These are phyloP conservation scores for Septoria petroselini DNA, from an alignment of 2,329 filamentous ascomycete species.

Conservation along the genomic window DNA sequence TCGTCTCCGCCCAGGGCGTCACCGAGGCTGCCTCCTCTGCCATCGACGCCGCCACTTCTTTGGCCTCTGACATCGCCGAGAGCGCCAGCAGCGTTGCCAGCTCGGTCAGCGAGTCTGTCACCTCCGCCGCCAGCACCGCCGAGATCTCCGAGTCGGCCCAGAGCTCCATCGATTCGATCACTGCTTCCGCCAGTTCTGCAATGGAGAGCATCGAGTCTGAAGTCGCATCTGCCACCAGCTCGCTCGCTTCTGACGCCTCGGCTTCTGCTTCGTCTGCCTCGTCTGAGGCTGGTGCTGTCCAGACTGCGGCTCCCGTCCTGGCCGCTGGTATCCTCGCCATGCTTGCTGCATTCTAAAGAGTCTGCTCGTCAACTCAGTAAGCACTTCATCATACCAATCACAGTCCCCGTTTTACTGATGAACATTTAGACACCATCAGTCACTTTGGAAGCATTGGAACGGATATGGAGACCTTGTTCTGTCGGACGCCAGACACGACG, in stretches of 20 bases:
- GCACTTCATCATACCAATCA: background rate
- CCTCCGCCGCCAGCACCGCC: background rate
- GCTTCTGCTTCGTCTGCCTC: background rate
- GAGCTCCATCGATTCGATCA: constrained; percentile 6
- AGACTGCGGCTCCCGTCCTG: constrained; percentile 7
- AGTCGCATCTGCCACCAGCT: background rate
- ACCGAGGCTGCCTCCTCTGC: background rate
- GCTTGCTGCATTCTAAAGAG: constrained; percentile 6
- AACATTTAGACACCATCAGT: no score
- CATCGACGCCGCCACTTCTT: constrained; percentile 2
- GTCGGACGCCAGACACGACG: no score
- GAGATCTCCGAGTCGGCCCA: background rate
- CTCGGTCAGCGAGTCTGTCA: background rate
- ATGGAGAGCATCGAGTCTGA: constrained; percentile 3
- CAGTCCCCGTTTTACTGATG: no score
- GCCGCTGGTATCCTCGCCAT: constrained; percentile 8
- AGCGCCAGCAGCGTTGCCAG: constrained; percentile 2
- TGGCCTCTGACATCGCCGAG: background rate
- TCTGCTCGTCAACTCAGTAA: background rate
- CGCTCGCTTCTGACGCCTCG: background rate
- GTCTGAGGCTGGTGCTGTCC: background rate
- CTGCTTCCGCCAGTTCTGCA: background rate
- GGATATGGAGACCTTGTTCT: no score
- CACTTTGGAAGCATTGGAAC: no score
- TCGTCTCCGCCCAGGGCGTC: background rate